Evolutionary conservation across 1,139 yeast species (phyloP), one percentile per base, ranked within the genome.

Genomic region (Suhomyces bokatorum): DNA sequence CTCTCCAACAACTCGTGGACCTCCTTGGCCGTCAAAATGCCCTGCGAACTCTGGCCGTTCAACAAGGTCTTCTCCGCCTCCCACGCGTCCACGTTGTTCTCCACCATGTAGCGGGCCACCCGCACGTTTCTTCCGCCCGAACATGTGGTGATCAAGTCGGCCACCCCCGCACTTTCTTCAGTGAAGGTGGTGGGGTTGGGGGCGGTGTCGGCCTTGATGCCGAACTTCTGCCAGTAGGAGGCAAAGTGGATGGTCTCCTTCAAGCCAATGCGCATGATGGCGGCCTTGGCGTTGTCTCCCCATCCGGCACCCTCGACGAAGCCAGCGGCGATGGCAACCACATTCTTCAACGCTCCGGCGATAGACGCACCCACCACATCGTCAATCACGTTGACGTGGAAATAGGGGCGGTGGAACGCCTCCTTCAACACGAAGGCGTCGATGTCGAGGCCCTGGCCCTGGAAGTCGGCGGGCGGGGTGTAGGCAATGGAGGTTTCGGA

Each of bases 31-130:
- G 98, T 91, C 58, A 85, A 80, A 51, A 90, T 79, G 64, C 98
- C 98, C 72, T 91, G 98, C 44, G 97, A 93, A 47, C 91, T 83
- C 73, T 90, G 97, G 43, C 98, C 98, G 63, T 90, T 88, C 59
- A 91, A 76, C 56, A 90, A 73, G 55, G 75, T 86, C 69, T 78
- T 80, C 72, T 91, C 98, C 49, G 95, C 87, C 58, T 83, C 89
- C 65, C 77, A 75, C 36, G 96, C 91, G 54, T 78, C 70, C 55
- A 81, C 85, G 45, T 83, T 81, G 52, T 87, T 72, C 64, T 80
- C 77, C 47, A 87, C 83, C 87, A 82, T 86, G 62, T 75, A 84
- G 57, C 77, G 81, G 47, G 95, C 98, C 51, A 91, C 95, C 65
- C 85, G 82, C 60, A 87, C 95, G 70, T 91, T 91, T 73, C 98